phyloP scores from a whole-genome alignment of 2,329 filamentous ascomycete species.

The Paecilomyces fulvus region DNA sequence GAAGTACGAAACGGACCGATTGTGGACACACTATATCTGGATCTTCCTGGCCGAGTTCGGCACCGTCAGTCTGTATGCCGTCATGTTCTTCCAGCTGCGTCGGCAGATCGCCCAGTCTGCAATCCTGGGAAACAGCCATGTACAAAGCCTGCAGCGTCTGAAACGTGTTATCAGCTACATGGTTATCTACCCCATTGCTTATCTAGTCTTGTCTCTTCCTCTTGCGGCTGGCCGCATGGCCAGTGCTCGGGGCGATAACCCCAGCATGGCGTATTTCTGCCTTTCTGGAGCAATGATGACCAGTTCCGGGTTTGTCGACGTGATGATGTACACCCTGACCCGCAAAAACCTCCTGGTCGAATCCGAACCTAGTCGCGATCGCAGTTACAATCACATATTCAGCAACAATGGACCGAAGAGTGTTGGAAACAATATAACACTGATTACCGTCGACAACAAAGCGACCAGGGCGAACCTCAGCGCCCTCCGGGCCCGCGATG shows the following conservation, averaged over 20 bases:
- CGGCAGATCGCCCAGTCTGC: constrained; percentile 33
- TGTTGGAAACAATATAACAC: constrained; percentile 25
- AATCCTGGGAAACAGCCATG: constrained; percentile 27
- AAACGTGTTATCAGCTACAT: constrained; percentile 39
- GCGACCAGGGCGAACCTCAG: constrained; percentile 16
- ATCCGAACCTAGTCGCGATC: constrained; percentile 35
- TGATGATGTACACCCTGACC: constrained; percentile 50
- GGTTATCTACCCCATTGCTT: constrained; percentile 43
- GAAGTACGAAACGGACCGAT: constrained; percentile 35
- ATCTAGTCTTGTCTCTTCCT: constrained; percentile 57
- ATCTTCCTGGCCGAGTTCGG: constrained; percentile 47
- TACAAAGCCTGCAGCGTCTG: constrained; percentile 29
- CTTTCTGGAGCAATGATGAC: constrained; percentile 49
- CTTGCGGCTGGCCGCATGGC: constrained; percentile 44
- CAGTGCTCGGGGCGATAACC: constrained; percentile 24
- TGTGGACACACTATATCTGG: constrained; percentile 48
- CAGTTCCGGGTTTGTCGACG: constrained; percentile 52
- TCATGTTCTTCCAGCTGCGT: constrained; percentile 43
- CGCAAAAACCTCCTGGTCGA: constrained; percentile 47
- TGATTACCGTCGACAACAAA: constrained; percentile 21
- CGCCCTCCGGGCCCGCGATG: constrained; percentile 8
- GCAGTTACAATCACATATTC: constrained; percentile 23
- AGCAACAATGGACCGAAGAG: constrained; percentile 17
- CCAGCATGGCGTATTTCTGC: constrained; percentile 38
- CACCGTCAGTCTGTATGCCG: constrained; percentile 40